Base-by-base conservation (phyloP, 163 green algal genomes). In the Chlorella variabilis region DNA sequence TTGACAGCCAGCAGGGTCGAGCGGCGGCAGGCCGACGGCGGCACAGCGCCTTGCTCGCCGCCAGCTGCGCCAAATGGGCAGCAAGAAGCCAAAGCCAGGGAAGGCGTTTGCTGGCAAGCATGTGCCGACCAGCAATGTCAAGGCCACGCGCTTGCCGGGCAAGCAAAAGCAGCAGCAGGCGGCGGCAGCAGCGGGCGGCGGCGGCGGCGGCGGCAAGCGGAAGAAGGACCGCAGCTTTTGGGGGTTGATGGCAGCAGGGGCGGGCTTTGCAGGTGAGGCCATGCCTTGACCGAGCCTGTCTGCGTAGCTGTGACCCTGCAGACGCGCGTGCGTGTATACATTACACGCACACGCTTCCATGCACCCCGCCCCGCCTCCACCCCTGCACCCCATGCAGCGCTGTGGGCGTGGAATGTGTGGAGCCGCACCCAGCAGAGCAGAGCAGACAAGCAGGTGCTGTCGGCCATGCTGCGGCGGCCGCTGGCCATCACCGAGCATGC, bases 401-500 rank as follows among this genome's bases (percentile, higher is more conserved):
- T 65, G 23, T 76, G 51, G 62, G 84, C 34, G 42, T 80, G 56
- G 54, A 80, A 70, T 20, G 73, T 80, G 38, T 80, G 41, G 27
- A 66, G 34, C 25, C 73, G 73, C 25, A n/a, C 56, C 41, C 48
- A 85, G 36, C 85, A 87, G 75, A 33, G 38, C 0, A 20, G 56
- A 3, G 62, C 54, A 27, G 77, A 89, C 54, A 31, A 36, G 13
- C 42, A 5, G 3, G 74, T 84, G 7, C 58, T 91, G 61, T 42
- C 62, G 1, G 39, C 41, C 0, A 85, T 91, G 81, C 66, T 76
- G 6, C 62, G 9, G 11, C 76, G 56, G 58, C 87, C 87, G 1
- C 75, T 91, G 34, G 36, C 61, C 6, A 82, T 84, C 38, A 89
- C 87, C 0, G 76, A 91, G 41, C 87, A 91, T 45, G 87, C 78